These are phyloP conservation scores for Deinandra increscens DNA, from an alignment of 129 eudicot genomes.

Conservation along the genomic window DNA sequence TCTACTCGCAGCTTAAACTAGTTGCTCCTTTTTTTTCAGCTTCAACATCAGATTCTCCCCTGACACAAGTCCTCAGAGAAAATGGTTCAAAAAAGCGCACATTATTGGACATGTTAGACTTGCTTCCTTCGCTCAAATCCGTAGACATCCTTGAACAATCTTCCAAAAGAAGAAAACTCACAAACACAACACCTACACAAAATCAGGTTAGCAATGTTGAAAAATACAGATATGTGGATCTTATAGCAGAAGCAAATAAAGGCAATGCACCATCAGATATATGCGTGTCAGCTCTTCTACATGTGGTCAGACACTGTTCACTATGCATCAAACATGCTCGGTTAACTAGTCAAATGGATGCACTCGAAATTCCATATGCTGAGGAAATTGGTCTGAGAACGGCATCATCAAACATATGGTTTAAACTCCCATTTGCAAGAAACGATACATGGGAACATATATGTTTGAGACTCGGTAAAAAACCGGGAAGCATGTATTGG, in stretches of 20 bases:
- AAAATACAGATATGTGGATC: slow-evolving; percentile 63
- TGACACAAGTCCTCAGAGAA: slow-evolving; percentile 29
- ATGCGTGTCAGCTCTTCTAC: slow-evolving; percentile 78
- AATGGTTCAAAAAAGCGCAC: slow-evolving; percentile 62
- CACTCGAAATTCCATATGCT: slow-evolving; percentile 75
- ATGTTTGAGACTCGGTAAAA: slow-evolving; percentile 77
- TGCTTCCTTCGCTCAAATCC: slow-evolving; percentile 62
- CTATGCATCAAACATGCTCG: slow-evolving; percentile 92
- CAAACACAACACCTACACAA: slow-evolving; percentile 29
- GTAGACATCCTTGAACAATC: slow-evolving; percentile 40
- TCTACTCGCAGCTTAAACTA: neutral
- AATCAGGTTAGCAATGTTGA: slow-evolving; percentile 37
- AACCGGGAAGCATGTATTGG: slow-evolving; percentile 97
- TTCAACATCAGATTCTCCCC: slow-evolving; percentile 39
- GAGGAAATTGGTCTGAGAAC: slow-evolving; percentile 84
- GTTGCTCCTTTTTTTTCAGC: slow-evolving; percentile 42
- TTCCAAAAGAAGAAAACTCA: slow-evolving; percentile 57
- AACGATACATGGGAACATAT: slow-evolving; percentile 79
- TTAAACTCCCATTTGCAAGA: slow-evolving; percentile 76
- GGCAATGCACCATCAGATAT: slow-evolving; percentile 76
- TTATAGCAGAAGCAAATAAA: slow-evolving; percentile 82
- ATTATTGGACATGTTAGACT: slow-evolving; percentile 65
- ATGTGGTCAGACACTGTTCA: slow-evolving; percentile 87
- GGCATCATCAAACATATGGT: slow-evolving; percentile 83
- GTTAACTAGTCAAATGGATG: slow-evolving; percentile 95